Conservation (phyloP, 768 basidiomycete species). For the Crassisporium funariophilum region DNA sequence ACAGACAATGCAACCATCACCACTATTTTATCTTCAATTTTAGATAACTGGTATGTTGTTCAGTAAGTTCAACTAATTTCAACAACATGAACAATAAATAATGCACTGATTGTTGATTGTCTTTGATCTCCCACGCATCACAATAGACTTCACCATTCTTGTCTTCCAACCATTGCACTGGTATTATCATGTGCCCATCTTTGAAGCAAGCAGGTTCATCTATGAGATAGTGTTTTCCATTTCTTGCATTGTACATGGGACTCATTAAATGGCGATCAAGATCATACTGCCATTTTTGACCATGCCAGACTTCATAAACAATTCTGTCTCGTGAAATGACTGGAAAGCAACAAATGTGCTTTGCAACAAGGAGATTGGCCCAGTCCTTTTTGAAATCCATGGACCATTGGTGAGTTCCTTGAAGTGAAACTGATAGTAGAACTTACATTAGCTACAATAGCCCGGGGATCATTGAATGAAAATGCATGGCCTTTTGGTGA, state of each 20-base stretch:
- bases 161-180: slow-evolving; percentile 25
- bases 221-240: slow-evolving; percentile 23
- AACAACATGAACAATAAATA: neutral
- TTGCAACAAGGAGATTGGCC: slow-evolving; percentile 27
- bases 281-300: slow-evolving; percentile 25
- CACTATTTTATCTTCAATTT: slow-evolving; percentile 8
- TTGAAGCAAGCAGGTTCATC: slow-evolving; percentile 22
- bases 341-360: slow-evolving; percentile 30
- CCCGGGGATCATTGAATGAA: too few species aligned
- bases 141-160: slow-evolving; percentile 12
- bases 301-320: slow-evolving; percentile 36
- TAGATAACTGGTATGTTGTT: too few species aligned
- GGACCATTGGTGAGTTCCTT: too few species aligned
- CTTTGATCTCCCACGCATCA: slow-evolving; percentile 17
- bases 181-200: slow-evolving; percentile 18
- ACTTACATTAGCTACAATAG: too few species aligned
- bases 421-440: too few species aligned
- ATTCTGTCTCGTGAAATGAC: slow-evolving; percentile 25
- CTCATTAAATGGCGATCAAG: slow-evolving; percentile 26
- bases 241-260: slow-evolving; percentile 28
- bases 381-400: too few species aligned
- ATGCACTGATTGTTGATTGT: slow-evolving; percentile 2
- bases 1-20: slow-evolving; percentile 13
- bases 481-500: too few species aligned
- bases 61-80: too few species aligned